phyloP scores from a whole-genome alignment of 164 flowering plant species.

The Vitis labrusca region DNA sequence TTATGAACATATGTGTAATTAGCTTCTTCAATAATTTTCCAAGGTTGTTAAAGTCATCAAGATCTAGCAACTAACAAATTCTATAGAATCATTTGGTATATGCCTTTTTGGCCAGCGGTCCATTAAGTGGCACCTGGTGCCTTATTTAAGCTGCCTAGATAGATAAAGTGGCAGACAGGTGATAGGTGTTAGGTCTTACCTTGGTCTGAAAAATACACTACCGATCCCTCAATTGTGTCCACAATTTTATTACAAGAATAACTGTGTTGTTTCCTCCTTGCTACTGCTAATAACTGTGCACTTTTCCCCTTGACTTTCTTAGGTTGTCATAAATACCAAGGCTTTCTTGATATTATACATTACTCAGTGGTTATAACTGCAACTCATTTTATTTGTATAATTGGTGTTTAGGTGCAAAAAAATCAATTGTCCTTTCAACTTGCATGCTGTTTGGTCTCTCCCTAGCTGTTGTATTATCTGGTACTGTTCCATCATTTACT shows the following conservation, averaged over 20 bases:
- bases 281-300: background rate
- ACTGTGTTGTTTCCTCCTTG: background rate
- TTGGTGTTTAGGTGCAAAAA: conserved; percentile 60
- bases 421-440: conserved; percentile 40
- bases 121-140: no score
- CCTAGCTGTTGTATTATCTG: conserved; percentile 47
- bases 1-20: no score
- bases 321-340: background rate
- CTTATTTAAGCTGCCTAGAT: no score
- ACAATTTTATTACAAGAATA: background rate
- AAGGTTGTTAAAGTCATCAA: background rate
- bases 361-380: background rate
- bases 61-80: background rate
- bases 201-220: background rate
- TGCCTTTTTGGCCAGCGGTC: background rate
- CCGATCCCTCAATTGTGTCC: background rate
- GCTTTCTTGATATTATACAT: background rate
- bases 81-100: background rate
- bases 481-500: conserved; percentile 67
- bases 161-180: no score
- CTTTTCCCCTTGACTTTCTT: background rate
- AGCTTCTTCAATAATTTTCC: background rate
- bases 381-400: background rate
- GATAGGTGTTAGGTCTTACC: background rate
- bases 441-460: conserved; percentile 59